phyloP scores from a whole-genome alignment of 345 rosid genomes.

The Populus deltoides region DNA sequence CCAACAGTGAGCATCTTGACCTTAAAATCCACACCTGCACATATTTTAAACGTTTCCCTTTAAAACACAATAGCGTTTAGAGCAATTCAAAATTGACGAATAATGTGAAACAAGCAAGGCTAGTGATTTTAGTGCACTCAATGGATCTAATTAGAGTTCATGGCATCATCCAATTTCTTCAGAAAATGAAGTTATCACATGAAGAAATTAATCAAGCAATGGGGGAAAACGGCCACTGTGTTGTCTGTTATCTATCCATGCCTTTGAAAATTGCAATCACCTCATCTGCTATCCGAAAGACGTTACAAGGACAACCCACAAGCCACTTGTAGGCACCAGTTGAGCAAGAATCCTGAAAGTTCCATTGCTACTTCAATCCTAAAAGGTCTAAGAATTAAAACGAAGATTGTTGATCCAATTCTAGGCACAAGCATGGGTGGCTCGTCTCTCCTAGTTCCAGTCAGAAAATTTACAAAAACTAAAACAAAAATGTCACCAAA shows the following conservation, averaged over 20 bases:
- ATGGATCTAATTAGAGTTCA: neutral
- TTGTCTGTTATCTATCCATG: neutral
- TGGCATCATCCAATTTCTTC: neutral
- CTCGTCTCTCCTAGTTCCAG: neutral
- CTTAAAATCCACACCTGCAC: conserved; percentile 94
- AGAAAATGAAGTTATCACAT: neutral
- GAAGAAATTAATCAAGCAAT: neutral
- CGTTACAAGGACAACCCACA: neutral
- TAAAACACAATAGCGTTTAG: neutral
- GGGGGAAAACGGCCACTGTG: neutral
- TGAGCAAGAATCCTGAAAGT: too few species aligned
- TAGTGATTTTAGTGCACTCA: neutral
- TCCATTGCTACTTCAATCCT: too few species aligned
- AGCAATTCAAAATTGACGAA: neutral
- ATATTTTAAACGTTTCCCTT: neutral
- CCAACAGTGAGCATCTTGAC: conserved; percentile 60
- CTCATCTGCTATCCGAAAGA: neutral
- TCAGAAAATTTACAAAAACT: neutral
- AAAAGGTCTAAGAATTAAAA: neutral
- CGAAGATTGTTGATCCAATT: neutral
- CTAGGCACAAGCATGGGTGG: neutral
- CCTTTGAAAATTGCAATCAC: neutral
- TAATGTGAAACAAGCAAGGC: neutral
- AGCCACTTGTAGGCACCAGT: neutral
- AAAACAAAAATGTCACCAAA: neutral